Evolutionary conservation across 2,329 filamentous ascomycete species (phyloP), one percentile per base, ranked within the genome.

Genomic region (Exophiala lecanii-corni): DNA sequence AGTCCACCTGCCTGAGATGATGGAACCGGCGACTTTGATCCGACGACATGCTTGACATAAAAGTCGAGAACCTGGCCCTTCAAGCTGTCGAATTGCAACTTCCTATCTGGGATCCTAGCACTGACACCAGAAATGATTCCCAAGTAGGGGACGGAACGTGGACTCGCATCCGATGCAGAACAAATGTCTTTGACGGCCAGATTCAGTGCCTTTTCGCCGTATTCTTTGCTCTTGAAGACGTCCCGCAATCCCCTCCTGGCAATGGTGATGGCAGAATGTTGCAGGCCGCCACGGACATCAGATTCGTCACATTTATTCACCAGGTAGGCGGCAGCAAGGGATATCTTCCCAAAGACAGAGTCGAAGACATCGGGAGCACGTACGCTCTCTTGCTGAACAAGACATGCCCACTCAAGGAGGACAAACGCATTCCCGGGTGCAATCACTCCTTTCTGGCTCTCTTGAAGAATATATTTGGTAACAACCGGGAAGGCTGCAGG

Each of bases 41-140:
- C 84, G 49, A 96, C 70, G 35, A 97, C 76, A 58, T 96, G 89
- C 54, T 92, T 82, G 10, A 78, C 75, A 62, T 94, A 97, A 63
- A 91, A 98, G 5, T 81, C 71, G 62, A 88, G 82, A 61, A 89
- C 86, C 38, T 83, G 74, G 32, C 78, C 68, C 68, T 89, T 94
- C 46, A 78, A 72, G 33, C 69, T 66, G 44, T 80, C 75, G 36
- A 97, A 62, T 20, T 80, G 63, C 4, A 76, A 66, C 57, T 80
- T 84, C 36, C 80, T 73, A 47, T 75, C 66, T 2, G 76, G 68
- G 41, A 89, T 76, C 41, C 89, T 82, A 30, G 83, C 79, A 59
- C 84, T 88, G 6, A 96, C 89, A 4, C 89, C 91, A 33, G 89
- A 87, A 53, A 98, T 77, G 37, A 94, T 79, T 13, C 92, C 92